Conservation (phyloP, 306 rosid species). For the Sicyos edulis region DNA sequence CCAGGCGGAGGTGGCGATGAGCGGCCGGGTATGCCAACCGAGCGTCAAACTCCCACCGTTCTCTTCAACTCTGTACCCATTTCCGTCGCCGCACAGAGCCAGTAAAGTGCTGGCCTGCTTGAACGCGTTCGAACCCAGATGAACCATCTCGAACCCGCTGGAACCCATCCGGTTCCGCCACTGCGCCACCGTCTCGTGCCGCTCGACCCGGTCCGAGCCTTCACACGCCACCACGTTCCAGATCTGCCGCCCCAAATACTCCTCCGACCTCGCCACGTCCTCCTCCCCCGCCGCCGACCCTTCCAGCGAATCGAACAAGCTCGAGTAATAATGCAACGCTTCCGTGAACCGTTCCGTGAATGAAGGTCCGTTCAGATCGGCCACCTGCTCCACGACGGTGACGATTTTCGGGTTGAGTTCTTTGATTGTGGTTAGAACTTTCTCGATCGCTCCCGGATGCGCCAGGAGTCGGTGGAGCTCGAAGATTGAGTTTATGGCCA, state of each 20-base stretch:
- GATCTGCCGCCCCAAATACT: slow-evolving; percentile 62
- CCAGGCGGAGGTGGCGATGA: slow-evolving; percentile 88
- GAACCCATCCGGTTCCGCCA: slow-evolving; percentile 56
- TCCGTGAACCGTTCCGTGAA: slow-evolving; percentile 78
- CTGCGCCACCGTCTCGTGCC: slow-evolving; percentile 65
- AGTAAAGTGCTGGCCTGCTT: slow-evolving; percentile 71
- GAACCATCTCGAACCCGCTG: slow-evolving; percentile 69
- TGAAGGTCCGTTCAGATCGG: slow-evolving; percentile 60
- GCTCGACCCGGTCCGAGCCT: slow-evolving; percentile 63
- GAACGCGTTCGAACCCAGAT: slow-evolving; percentile 67
- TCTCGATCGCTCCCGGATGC: slow-evolving; percentile 51
- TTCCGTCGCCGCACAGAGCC: slow-evolving; percentile 59
- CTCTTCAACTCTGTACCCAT: slow-evolving; percentile 74
- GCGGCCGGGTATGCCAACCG: slow-evolving; percentile 85
- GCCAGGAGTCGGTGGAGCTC: slow-evolving; percentile 64
- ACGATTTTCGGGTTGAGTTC: slow-evolving; percentile 55
- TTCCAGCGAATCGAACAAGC: slow-evolving; percentile 69
- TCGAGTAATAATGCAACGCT: slow-evolving; percentile 68
- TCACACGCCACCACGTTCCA: slow-evolving; percentile 81
- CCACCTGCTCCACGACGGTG: slow-evolving; percentile 70
- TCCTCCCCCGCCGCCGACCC: slow-evolving; percentile 45
- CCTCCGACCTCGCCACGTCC: slow-evolving; percentile 61
- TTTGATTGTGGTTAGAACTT: slow-evolving; percentile 41
- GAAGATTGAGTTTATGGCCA: slow-evolving; percentile 68
- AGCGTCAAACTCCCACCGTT: slow-evolving; percentile 65